Evolutionary conservation across 1,284 basidiomycete genomes (phyloP).

Genomic region (Malassezia dermatis): DNA sequence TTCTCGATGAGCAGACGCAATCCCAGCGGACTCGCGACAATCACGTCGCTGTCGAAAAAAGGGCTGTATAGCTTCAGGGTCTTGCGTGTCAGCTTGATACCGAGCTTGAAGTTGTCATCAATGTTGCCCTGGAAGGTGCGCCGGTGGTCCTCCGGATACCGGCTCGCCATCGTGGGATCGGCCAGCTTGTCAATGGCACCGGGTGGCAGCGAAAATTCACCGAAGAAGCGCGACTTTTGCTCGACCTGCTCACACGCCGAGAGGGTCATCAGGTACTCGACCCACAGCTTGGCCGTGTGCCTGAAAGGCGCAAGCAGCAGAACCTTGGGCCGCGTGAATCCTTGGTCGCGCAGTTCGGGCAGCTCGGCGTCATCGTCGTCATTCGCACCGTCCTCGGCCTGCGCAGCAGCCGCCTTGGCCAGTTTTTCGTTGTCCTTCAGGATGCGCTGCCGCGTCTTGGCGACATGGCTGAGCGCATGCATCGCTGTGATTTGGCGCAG

Average conservation of each 20-base stretch:
- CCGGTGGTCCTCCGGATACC: slow-evolving; percentile 78
- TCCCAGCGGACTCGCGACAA: slow-evolving; percentile 85
- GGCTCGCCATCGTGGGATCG: slow-evolving; percentile 50
- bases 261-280: slow-evolving; percentile 23
- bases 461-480: slow-evolving; percentile 39
- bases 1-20: slow-evolving; percentile 85
- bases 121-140: slow-evolving; percentile 93
- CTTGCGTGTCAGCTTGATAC: slow-evolving; percentile 83
- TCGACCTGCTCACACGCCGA: slow-evolving; percentile 35
- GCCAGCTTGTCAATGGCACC: slow-evolving; percentile 73
- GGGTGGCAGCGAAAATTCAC: slow-evolving; percentile 71
- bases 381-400: slow-evolving; percentile 17
- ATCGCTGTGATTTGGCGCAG: slow-evolving; percentile 24
- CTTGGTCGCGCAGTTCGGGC: slow-evolving; percentile 64
- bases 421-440: slow-evolving; percentile 88
- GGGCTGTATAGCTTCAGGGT: slow-evolving; percentile 74
- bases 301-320: slow-evolving; percentile 86
- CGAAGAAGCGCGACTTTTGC: slow-evolving; percentile 68
- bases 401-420: slow-evolving; percentile 49
- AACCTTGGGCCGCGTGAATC: slow-evolving; percentile 89
- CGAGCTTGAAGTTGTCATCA: slow-evolving; percentile 87
- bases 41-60: slow-evolving; percentile 81
- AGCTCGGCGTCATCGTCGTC: slow-evolving; percentile 22
- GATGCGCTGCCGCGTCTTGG: slow-evolving; percentile 78
- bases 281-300: slow-evolving; percentile 71